phyloP scores from a whole-genome alignment of 305 asterid species.

The Solanum aculeatissimum region DNA sequence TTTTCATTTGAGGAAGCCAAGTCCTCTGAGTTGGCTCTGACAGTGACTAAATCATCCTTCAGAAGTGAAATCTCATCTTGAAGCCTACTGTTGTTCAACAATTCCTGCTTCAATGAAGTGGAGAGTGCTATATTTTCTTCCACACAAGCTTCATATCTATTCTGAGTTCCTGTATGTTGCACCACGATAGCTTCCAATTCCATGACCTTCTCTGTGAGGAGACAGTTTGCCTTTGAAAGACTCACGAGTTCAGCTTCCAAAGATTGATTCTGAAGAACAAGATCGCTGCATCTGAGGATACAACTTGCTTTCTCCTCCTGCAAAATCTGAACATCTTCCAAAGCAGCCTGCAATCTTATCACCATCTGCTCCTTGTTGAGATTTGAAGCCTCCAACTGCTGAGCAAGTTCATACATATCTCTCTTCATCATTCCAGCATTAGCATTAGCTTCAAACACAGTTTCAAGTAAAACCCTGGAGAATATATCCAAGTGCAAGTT shows the following conservation, averaged over 20 bases:
- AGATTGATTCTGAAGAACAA: slow-evolving; percentile 57
- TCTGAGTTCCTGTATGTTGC: slow-evolving; percentile 31
- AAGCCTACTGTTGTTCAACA: slow-evolving; percentile 35
- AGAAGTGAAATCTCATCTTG: slow-evolving; percentile 37
- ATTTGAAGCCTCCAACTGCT: slow-evolving; percentile 51
- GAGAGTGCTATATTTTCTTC: slow-evolving; percentile 59
- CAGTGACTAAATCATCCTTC: slow-evolving; percentile 28
- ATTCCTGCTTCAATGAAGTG: slow-evolving; percentile 41
- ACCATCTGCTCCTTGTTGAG: slow-evolving; percentile 50
- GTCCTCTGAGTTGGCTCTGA: slow-evolving; percentile 43
- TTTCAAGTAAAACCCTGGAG: slow-evolving; percentile 58
- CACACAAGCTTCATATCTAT: slow-evolving; percentile 53
- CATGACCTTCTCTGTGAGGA: slow-evolving; percentile 48
- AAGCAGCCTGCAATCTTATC: slow-evolving; percentile 52
- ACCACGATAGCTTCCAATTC: slow-evolving; percentile 29
- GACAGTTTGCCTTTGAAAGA: slow-evolving; percentile 38
- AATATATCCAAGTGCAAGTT: slow-evolving; percentile 70
- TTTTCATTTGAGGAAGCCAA: slow-evolving; percentile 43
- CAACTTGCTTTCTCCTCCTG: slow-evolving; percentile 52
- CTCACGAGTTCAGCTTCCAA: slow-evolving; percentile 51
- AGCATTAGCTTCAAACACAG: slow-evolving; percentile 45
- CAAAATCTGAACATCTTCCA: slow-evolving; percentile 48
- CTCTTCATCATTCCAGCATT: slow-evolving; percentile 25
- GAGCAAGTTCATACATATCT: slow-evolving; percentile 37
- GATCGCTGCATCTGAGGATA: slow-evolving; percentile 42